Evolutionary conservation across 2,329 filamentous ascomycete genomes (phyloP).

Genomic region (Colletotrichum brevisporum): DNA sequence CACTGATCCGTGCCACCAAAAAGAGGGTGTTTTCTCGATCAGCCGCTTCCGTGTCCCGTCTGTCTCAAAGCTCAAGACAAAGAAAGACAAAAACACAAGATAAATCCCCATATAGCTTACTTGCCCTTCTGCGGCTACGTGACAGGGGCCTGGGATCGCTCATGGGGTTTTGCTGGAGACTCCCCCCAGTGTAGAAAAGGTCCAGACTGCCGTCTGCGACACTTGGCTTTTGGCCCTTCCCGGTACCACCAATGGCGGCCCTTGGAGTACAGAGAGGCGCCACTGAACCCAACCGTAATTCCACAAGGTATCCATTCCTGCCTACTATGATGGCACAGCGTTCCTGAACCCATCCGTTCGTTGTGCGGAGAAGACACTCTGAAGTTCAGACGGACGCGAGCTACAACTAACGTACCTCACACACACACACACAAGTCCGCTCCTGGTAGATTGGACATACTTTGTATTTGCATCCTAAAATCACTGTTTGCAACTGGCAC

Average conservation of each 20-base stretch:
- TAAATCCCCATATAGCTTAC: background rate
- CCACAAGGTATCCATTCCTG: conserved; percentile 6
- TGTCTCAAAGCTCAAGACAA: background rate
- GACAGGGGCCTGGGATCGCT: conserved; percentile 19
- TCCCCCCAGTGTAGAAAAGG: conserved; percentile 3
- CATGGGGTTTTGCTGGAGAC: conserved; percentile 36
- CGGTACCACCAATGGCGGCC: conserved; percentile 20
- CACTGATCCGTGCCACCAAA: background rate
- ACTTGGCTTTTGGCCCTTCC: conserved; percentile 36
- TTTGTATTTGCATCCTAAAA: conserved; percentile 16
- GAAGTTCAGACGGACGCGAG: conserved; percentile 32
- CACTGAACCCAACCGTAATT: conserved; percentile 28
- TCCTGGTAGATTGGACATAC: too few relatives aligned
- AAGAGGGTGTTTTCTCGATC: background rate
- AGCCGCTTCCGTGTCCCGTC: background rate
- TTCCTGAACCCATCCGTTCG: background rate
- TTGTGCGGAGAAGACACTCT: conserved; percentile 8
- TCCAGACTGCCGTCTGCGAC: conserved; percentile 29
- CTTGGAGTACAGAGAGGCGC: conserved; percentile 20
- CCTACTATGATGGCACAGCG: too few relatives aligned
- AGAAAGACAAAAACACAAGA: background rate
- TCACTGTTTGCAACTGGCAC: conserved; percentile 9
- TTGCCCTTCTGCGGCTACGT: background rate
- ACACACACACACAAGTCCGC: too few relatives aligned
- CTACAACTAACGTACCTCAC: background rate